Evolutionary conservation across 148 eudicot genomes (phyloP), one percentile per base, ranked within the genome.

Genomic region (Cornus kousa): DNA sequence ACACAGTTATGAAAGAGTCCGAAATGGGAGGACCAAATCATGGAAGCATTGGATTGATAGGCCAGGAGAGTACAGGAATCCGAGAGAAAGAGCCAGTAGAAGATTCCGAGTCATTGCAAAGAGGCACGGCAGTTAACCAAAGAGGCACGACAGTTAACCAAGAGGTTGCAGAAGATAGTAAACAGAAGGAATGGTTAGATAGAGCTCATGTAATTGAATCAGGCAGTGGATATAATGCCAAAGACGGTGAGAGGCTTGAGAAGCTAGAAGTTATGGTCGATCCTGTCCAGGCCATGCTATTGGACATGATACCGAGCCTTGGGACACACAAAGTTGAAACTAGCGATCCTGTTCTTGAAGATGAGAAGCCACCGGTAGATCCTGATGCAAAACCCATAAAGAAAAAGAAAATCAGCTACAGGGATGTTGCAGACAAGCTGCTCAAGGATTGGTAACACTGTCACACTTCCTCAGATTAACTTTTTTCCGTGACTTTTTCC

Each of bases 341-440:
- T 65, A 5, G 70, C 31, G 76, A 43, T 28, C 79, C 81, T 20
- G 79, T 76, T 28, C 55, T 28, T 2, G 79, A 78, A 75, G 76
- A 82, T 11, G 81, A 67, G 32, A 67, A 60, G 23, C 32, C 74
- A 24, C 72, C 82, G 60, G 31, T 37, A 50, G 87, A 68, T 74
- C 80, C 81, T 4, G 74, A 48, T 57, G 82, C 70, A 55, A 85
- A 75, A 73, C 85, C 91, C 9, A 86, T 69, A 83, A 93, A 91
- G 87, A 90, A 89, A 85, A 91, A 86, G 92, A 94, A 85, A 85
- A 93, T 95, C 39, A 93, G 93, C 86, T 90, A 88, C 73, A 91
- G 72, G 82, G 98, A 94, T 32, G 73, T 89, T 55, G 97, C 89
- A 33, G 74, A 67, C 48, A 84, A 90, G 48, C 78, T 90, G 80